Evolutionary conservation across 2,329 filamentous ascomycete species (phyloP), one percentile per base, ranked within the genome.

Genomic region (Dactylellina drechsleri): DNA sequence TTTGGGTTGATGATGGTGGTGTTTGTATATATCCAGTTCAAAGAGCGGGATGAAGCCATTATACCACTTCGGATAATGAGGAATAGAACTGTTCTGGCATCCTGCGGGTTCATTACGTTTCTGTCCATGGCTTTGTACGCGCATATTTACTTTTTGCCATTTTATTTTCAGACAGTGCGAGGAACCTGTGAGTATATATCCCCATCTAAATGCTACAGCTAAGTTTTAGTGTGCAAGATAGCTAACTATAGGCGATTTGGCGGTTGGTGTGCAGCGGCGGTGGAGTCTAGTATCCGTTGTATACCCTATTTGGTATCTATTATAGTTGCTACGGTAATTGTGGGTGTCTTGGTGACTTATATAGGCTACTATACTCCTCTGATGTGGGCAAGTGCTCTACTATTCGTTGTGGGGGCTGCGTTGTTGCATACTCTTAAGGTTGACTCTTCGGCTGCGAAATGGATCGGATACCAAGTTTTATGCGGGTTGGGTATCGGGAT

Each of bases 121-220:
- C 82, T 83, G 50, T 80, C 82, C 23, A 81, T 81, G 18, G 81
- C 79, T 1, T 1, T 79, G 79, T 12, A 82, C 84, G 76, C 80
- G 82, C 45, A 81, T 83, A 45, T 77, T 84, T 84, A 82, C 65
- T 83, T 82, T 68, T 68, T 84, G 0, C 83, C 83, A 0, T 82
- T 84, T 61, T 85, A 82, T 81, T 85, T 85, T 77, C 84, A 86
- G 75, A 83, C 83, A 3, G 82, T 85, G 74, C 82, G 83, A 62
- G 81, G 81, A 3, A 80, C 80, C 15, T 80, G 31, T 36, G 6
- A 36, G 31, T 36, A 36, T 36, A 36, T 36, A 36, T 36, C 10
- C 31, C 31, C 31, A 7, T 10, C 31, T 36, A 8, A 36, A 8
- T 36, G 31, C 5, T 10, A 36, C 1, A 3, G 31, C 31, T 36